These are phyloP conservation scores for Helicocarpus griseus DNA, from an alignment of 2,329 filamentous ascomycete species.

Conservation along the genomic window DNA sequence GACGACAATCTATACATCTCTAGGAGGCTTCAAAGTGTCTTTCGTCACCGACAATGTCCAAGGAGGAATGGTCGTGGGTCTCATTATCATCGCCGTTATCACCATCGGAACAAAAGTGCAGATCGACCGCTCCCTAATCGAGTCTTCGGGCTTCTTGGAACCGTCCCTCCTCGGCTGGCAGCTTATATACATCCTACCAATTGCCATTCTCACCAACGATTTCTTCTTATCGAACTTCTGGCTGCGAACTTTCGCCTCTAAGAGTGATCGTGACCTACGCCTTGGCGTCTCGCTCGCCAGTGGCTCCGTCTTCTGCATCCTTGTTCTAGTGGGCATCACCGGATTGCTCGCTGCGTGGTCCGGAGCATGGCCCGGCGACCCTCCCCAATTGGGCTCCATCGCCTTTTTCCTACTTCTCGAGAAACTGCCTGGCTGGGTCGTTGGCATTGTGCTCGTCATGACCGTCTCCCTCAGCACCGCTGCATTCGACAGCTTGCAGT, in stretches of 20 bases:
- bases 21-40: slow-evolving; percentile 75
- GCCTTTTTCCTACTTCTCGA: slow-evolving; percentile 68
- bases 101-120: slow-evolving; percentile 67
- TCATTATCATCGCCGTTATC: slow-evolving; percentile 67
- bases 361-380: slow-evolving; percentile 57
- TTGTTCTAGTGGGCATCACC: slow-evolving; percentile 62
- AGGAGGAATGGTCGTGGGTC: slow-evolving; percentile 63
- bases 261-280: slow-evolving; percentile 66
- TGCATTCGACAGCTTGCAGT: slow-evolving; percentile 71
- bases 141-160: slow-evolving; percentile 58
- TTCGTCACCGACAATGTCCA: slow-evolving; percentile 79
- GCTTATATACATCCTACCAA: slow-evolving; percentile 71
- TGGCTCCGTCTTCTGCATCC: slow-evolving; percentile 54
- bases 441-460: slow-evolving; percentile 74
- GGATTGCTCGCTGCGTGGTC: slow-evolving; percentile 73
- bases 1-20: slow-evolving; percentile 74
- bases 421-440: slow-evolving; percentile 67
- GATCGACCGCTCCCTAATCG: slow-evolving; percentile 60
- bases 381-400: slow-evolving; percentile 53
- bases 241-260: slow-evolving; percentile 73
- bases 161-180: slow-evolving; percentile 70
- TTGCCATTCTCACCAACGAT: slow-evolving; percentile 73
- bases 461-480: slow-evolving; percentile 65
- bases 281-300: slow-evolving; percentile 63
- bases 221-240: slow-evolving; percentile 81